These are phyloP conservation scores for Ogataea hybrid DNA, from an alignment of 1,139 yeast genomes.

Conservation along the genomic window DNA sequence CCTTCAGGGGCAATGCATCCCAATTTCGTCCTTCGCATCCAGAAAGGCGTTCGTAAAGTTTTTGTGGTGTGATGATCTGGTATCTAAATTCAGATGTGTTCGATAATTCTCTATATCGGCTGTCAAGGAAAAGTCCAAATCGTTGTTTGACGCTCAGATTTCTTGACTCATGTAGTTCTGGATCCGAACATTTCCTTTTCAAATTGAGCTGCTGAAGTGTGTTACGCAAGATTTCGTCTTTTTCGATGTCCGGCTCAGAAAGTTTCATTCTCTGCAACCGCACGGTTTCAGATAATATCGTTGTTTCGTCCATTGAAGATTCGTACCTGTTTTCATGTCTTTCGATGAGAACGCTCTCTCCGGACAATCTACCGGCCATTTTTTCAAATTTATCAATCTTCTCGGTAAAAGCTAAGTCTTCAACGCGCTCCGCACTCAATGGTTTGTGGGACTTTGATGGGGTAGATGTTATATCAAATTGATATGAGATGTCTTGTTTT, in stretches of 20 bases:
- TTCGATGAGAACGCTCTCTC: constrained; percentile 14
- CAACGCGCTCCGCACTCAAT: background rate
- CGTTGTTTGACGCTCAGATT: constrained; percentile 21
- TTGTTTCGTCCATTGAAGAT: constrained; percentile 1
- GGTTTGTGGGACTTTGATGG: constrained; percentile 6
- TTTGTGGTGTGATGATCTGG: constrained; percentile 28
- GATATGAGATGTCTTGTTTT: background rate
- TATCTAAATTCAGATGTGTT: constrained; percentile 28
- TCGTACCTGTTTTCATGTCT: constrained; percentile 2
- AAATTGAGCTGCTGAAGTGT: constrained; percentile 5
- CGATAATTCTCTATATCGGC: constrained; percentile 26
- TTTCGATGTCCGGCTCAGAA: constrained; percentile 5
- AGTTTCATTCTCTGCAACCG: constrained; percentile 6
- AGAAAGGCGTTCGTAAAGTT: constrained; percentile 26
- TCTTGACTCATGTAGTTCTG: constrained; percentile 4
- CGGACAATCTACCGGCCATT: constrained; percentile 24
- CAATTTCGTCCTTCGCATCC: constrained; percentile 24
- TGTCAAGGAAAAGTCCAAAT: constrained; percentile 27
- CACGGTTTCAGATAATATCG: constrained; percentile 1
- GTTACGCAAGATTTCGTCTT: background rate
- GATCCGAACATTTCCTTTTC: constrained; percentile 2
- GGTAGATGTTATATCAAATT: constrained; percentile 9
- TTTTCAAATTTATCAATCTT: constrained; percentile 30
- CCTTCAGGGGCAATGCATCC: constrained; percentile 20
- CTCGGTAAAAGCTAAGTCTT: constrained; percentile 22